Percentiles rank a stretch among this genome's conserved stretches.
phyloP scores from a whole-genome alignment of 1,139 yeast species.

The Yamadazyma friedrichii region DNA sequence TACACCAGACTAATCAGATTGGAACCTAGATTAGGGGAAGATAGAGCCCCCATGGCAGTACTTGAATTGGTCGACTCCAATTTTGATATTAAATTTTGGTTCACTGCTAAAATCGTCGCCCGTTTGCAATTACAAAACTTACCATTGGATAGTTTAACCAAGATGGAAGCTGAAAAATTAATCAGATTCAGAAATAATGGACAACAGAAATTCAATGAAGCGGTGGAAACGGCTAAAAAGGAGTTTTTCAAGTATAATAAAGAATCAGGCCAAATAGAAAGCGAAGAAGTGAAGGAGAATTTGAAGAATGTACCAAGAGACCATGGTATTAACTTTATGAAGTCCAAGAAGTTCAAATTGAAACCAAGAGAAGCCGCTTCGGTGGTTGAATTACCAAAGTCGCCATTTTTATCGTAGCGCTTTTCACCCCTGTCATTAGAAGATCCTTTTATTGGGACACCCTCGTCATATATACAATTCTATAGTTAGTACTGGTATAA shows the following conservation, averaged over 20 bases:
- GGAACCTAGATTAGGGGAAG: slow-evolving; percentile 83
- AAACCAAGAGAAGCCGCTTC: slow-evolving; percentile 26
- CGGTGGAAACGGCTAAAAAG: slow-evolving; percentile 64
- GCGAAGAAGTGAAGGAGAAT: slow-evolving; percentile 24
- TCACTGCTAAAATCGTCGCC: slow-evolving; percentile 78
- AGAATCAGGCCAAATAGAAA: slow-evolving; percentile 25
- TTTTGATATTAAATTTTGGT: slow-evolving; percentile 74
- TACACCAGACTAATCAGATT: slow-evolving; percentile 82
- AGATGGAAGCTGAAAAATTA: slow-evolving; percentile 55
- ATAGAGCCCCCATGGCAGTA: slow-evolving; percentile 88
- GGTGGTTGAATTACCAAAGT: slow-evolving; percentile 28
- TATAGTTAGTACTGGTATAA: too few relatives aligned
- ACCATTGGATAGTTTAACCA: slow-evolving; percentile 60
- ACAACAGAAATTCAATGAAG: slow-evolving; percentile 50
- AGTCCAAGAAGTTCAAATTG: slow-evolving; percentile 38
- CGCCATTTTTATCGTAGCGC: slow-evolving; percentile 29
- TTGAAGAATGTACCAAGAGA: slow-evolving; percentile 35
- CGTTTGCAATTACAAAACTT: slow-evolving; percentile 67
- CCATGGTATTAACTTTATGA: slow-evolving; percentile 26
- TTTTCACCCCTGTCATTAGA: neutral
- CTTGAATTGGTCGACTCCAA: slow-evolving; percentile 80
- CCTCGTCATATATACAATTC: too few relatives aligned
- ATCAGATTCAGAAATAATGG: slow-evolving; percentile 49
- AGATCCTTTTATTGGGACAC: too few relatives aligned
- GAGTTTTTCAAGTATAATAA: slow-evolving; percentile 48